These are phyloP conservation scores for Umbilicaria muhlenbergii DNA, from an alignment of 495 filamentous ascomycete genomes.

Conservation along the genomic window DNA sequence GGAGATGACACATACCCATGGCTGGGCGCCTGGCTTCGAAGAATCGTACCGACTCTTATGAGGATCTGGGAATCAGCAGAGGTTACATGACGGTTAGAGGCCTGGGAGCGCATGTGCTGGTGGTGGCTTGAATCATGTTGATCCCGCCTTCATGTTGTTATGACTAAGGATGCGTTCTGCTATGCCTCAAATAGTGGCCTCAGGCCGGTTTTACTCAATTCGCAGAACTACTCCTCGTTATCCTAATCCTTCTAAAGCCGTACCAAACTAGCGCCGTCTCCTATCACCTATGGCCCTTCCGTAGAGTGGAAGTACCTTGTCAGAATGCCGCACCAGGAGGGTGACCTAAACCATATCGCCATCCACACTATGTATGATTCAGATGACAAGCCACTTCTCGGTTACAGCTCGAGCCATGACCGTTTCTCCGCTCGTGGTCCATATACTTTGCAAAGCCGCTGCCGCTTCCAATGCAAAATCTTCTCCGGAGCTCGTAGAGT, in stretches of 20 bases:
- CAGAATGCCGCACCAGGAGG: too few relatives aligned
- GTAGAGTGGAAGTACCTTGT: too few relatives aligned
- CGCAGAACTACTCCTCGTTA: too few relatives aligned
- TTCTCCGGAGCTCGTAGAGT: conserved; percentile 25
- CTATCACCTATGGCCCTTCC: too few relatives aligned
- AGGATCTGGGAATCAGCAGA: conserved; percentile 68
- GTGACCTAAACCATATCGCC: too few relatives aligned
- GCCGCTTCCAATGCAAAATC: conserved; percentile 62
- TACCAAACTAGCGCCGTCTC: too few relatives aligned
- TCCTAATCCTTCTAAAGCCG: too few relatives aligned
- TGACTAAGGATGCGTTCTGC: too few relatives aligned
- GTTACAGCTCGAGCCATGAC: conserved; percentile 39
- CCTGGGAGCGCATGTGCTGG: neutral
- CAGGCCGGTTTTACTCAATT: too few relatives aligned
- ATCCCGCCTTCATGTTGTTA: too few relatives aligned
- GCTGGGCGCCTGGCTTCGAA: conserved; percentile 69
- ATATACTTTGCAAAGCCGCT: conserved; percentile 55
- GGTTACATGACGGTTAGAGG: conserved; percentile 39
- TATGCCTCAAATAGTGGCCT: too few relatives aligned
- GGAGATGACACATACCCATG: conserved; percentile 50
- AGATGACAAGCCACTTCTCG: conserved; percentile 42
- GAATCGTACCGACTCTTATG: conserved; percentile 46
- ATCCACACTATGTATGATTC: conserved; percentile 1
- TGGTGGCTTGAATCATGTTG: too few relatives aligned
- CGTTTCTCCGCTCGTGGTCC: conserved; percentile 45